phyloP scores from a whole-genome alignment of 2,329 filamentous ascomycete species.

The Trichoderma breve region DNA sequence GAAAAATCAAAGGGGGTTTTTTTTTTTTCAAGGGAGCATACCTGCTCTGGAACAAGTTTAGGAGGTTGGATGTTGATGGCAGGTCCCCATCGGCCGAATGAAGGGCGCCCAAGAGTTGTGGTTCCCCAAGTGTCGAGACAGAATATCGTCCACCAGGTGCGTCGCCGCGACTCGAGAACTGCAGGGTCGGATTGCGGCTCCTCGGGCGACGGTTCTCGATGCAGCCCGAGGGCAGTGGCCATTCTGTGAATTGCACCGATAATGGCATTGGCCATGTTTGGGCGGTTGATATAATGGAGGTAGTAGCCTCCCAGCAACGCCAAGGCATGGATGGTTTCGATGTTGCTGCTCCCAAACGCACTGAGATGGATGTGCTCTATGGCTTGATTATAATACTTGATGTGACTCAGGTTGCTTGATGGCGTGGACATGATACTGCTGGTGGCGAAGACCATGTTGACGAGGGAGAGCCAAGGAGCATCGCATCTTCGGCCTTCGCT shows the following conservation, averaged over 20 bases:
- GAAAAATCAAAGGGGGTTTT: not conserved
- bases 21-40: conserved; percentile 16
- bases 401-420: conserved; percentile 51
- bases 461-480: conserved; percentile 56
- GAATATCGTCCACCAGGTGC: conserved; percentile 72
- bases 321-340: conserved; percentile 72
- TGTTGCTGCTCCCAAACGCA: conserved; percentile 57
- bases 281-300: conserved; percentile 73
- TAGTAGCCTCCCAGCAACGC: conserved; percentile 73
- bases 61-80: conserved; percentile 66
- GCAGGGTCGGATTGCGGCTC: not conserved
- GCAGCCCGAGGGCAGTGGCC: conserved; percentile 70
- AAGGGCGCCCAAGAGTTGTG: conserved; percentile 68
- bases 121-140: conserved; percentile 73
- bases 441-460: conserved; percentile 63
- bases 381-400: conserved; percentile 55
- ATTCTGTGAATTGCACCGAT: conserved; percentile 70
- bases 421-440: conserved; percentile 56
- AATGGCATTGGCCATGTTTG: conserved; percentile 73
- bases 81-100: conserved; percentile 64
- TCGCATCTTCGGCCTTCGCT: conserved; percentile 46
- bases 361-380: conserved; percentile 54
- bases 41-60: conserved; percentile 46
- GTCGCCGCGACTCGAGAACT: conserved; percentile 11
- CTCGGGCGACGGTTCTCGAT: conserved; percentile 51